Base-by-base conservation (phyloP, 345 rosid genomes). In the Pistacia vera region DNA sequence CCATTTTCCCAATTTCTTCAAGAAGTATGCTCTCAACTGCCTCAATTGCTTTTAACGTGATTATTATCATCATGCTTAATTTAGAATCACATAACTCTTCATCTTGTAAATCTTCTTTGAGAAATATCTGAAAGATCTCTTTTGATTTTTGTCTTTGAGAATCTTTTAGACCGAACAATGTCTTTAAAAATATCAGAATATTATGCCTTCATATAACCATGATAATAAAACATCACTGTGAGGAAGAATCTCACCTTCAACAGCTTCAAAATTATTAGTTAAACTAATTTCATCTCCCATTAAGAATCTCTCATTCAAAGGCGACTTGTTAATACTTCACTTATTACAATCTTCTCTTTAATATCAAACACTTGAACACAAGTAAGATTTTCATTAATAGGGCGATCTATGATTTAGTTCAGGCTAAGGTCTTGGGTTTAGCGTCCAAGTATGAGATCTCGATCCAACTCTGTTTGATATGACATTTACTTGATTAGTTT, bases 231-330 rank as follows among this genome's bases (percentile, higher is more conserved):
- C 64, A 57, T n/a, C 28, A 20, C 11, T n/a, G 2, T 17, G 48
- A 18, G 49, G 61, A 35, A 57, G 10, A 28, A 11, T 11, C 36
- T 70, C 49, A 11, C n/a, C 18, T 56, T 35, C 51, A 70, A 52
- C 58, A 68, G 11, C 22, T 49, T 68, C 44, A 17, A 28, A 51
- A 16, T 28, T 8, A 67, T 25, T 28, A 44, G 57, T 28, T 49
- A 12, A 4, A 49, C 25, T 25, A 66, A 49, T 38, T 44, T 51
- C 44, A 22, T 22, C 25, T 68, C 41, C 71, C 25, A 1, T 3
- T 44, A 51, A 33, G 33, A 30, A 63, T 64, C 22, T 46, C 22
- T 59, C 73, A 9, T 61, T 62, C 79, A 52, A 48, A 76, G 18
- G 33, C 68, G 52, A 25, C 52, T 68, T 13, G 68, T 5, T 30